phyloP scores from a whole-genome alignment of 108 stramenopile species.

The Stephanodiscus minutulus region DNA sequence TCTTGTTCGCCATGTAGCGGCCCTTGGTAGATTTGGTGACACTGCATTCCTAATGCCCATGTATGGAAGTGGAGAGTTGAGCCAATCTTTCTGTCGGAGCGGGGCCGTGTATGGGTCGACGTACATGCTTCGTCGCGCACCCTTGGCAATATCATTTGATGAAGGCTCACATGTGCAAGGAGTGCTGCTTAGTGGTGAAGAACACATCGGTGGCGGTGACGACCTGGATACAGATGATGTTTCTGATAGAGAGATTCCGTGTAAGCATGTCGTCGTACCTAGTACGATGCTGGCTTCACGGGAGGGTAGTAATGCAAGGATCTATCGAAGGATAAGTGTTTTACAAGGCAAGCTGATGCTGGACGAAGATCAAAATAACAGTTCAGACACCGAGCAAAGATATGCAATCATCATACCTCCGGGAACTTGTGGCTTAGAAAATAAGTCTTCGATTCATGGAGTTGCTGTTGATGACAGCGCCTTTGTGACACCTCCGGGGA shows the following conservation, averaged over 20 bases:
- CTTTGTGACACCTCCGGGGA: conserved; percentile 57
- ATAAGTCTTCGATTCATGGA: conserved; percentile 66
- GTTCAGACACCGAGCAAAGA: conserved; percentile 52
- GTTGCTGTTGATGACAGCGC: conserved; percentile 65
- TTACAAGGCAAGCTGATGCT: conserved; percentile 51
- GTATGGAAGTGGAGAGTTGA: conserved; percentile 84
- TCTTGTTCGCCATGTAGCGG: conserved; percentile 65
- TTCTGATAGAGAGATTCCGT: conserved; percentile 47
- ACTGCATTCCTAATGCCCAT: conserved; percentile 78
- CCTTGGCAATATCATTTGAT: conserved; percentile 31
- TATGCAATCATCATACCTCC: conserved; percentile 75
- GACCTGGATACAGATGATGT: conserved; percentile 43
- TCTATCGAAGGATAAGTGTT: conserved; percentile 59
- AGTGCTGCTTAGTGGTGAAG: conserved; percentile 33
- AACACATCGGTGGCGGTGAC: conserved; percentile 13
- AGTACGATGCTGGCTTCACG: conserved; percentile 20
- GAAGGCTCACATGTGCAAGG: conserved; percentile 19
- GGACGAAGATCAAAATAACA: conserved; percentile 14
- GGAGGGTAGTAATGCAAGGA: conserved; percentile 11
- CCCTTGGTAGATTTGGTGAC: conserved; percentile 76
- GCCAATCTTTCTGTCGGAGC: conserved; percentile 84
- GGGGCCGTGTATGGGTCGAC: conserved; percentile 86
- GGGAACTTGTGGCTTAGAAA: conserved; percentile 40
- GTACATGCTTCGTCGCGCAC: conserved; percentile 70
- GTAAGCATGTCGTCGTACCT: conserved; percentile 68